Percentiles rank a stretch among this genome's conserved stretches.
Conservation (phyloP, 2,329 filamentous ascomycete genomes). For the Rhynchosporium secalis region DNA sequence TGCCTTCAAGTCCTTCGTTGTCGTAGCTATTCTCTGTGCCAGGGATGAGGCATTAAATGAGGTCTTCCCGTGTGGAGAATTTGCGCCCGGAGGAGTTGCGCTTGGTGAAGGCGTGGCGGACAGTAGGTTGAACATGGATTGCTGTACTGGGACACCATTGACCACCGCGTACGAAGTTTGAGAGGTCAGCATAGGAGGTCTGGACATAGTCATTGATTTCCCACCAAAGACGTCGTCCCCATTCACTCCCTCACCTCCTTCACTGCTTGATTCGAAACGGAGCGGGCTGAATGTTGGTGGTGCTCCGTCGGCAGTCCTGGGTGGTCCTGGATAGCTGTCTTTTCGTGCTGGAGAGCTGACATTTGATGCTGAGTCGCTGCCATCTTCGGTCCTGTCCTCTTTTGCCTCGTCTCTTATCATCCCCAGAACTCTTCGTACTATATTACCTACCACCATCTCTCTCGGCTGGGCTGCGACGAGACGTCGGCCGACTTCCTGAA, state of each 20-base stretch:
- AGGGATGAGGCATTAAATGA: slow-evolving; percentile 33
- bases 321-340: slow-evolving; percentile 26
- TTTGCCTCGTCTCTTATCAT: slow-evolving; percentile 89
- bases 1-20: slow-evolving; percentile 71
- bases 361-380: slow-evolving; percentile 38
- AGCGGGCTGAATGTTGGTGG: slow-evolving; percentile 32
- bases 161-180: slow-evolving; percentile 65
- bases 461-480: slow-evolving; percentile 79
- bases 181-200: slow-evolving; percentile 63
- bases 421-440: slow-evolving; percentile 84
- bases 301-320: slow-evolving; percentile 18
- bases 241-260: slow-evolving; percentile 28
- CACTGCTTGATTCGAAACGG: slow-evolving; percentile 35
- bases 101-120: slow-evolving; percentile 63
- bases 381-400: slow-evolving; percentile 68
- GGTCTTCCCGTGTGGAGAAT: slow-evolving; percentile 48
- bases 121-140: slow-evolving; percentile 86
- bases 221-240: slow-evolving; percentile 33
- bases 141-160: slow-evolving; percentile 49
- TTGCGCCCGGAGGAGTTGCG: slow-evolving; percentile 52
- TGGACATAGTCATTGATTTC: slow-evolving; percentile 37
- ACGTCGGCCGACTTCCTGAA: slow-evolving; percentile 75
- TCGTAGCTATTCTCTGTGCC: slow-evolving; percentile 34
- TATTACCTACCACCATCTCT: slow-evolving; percentile 91
- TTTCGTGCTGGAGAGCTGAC: slow-evolving; percentile 33